Evolutionary conservation across 176 grass and related monocot species (phyloP), one percentile per base, ranked within the genome.

Genomic region (Ensete ventricosum): DNA sequence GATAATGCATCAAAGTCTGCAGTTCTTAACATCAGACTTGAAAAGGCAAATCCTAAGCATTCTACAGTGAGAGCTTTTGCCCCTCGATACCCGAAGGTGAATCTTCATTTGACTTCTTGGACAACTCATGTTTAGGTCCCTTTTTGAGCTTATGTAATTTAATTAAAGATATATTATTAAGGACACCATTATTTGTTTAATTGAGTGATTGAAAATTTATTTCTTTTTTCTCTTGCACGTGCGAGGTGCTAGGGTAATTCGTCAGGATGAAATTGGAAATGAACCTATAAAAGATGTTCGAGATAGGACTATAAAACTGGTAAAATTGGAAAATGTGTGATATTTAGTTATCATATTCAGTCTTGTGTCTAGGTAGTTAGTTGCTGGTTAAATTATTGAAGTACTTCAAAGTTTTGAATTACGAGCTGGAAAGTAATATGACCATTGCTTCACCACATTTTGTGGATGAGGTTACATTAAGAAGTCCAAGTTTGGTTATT

Each of bases 81-180:
- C 53, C 84, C 90, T 82, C 81, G 88, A 87, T 98, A 90, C 73
- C 94, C 90, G 12, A 98, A 93, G 90, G 93, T 97, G 54, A 83
- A 82, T 77, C 64, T 53, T 78, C 71, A 55, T 73, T 79, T 72
- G 14, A 76, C 62, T 29, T 26, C 66, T 58, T 21, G 51, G 26
- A 62, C 16, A 43, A 49, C 9, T 43, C 10, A 48, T 19, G 9
- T 50, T 4, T 69, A 17, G 4, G 14, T 69, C 17, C 5, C 9
- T 20, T 23, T 23, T 10, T 43, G 34, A 43, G 34, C 34, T 43
- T 43, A 43, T 43, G 34, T 43, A 43, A 43, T 43, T 43, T 1
- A 25, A 25, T 25, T 25, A 25, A 25, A 25, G 24, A 25, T 25
- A 25, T 25, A 25, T 25, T 25, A 0, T 55, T 55, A 13, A 57